Percentiles rank a stretch among this genome's conserved stretches.
These are phyloP conservation scores for Nannizziopsis barbatae DNA, from an alignment of 2,329 filamentous ascomycete genomes.

Conservation along the genomic window DNA sequence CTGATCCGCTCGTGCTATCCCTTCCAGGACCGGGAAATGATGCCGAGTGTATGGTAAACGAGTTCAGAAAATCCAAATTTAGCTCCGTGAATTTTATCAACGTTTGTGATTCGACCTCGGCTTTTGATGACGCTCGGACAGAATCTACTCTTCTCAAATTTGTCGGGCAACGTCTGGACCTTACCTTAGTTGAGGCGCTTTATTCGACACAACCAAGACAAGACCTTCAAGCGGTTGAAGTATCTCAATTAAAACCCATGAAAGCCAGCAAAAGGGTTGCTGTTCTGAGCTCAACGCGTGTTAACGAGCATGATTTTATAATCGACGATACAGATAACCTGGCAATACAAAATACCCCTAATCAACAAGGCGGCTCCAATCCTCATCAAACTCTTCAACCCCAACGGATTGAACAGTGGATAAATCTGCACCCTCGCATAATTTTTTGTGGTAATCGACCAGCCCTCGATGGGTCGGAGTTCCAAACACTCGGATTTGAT, in stretches of 20 bases:
- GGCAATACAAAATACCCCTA: neutral
- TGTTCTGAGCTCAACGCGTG: slow-evolving; percentile 1
- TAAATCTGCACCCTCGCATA: neutral
- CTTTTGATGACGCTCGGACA: slow-evolving; percentile 17
- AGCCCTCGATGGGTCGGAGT: neutral
- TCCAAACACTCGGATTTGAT: slow-evolving; percentile 1
- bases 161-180: slow-evolving; percentile 25
- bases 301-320: slow-evolving; percentile 24
- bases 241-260: slow-evolving; percentile 1
- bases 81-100: slow-evolving; percentile 28
- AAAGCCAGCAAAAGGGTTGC: neutral
- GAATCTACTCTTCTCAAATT: slow-evolving; percentile 24
- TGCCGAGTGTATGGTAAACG: neutral
- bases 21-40: slow-evolving; percentile 16
- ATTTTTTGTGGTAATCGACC: neutral
- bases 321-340: slow-evolving; percentile 30
- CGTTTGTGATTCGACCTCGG: slow-evolving; percentile 17
- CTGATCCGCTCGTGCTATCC: slow-evolving; percentile 28
- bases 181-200: slow-evolving; percentile 28
- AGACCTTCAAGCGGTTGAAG: neutral
- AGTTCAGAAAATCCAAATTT: slow-evolving; percentile 15
- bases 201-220: slow-evolving; percentile 18
- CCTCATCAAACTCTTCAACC: neutral
- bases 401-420: slow-evolving; percentile 7
- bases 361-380: neutral